Evolutionary conservation across 331 rosid species (phyloP).

Genomic region (Acacia concinna): DNA sequence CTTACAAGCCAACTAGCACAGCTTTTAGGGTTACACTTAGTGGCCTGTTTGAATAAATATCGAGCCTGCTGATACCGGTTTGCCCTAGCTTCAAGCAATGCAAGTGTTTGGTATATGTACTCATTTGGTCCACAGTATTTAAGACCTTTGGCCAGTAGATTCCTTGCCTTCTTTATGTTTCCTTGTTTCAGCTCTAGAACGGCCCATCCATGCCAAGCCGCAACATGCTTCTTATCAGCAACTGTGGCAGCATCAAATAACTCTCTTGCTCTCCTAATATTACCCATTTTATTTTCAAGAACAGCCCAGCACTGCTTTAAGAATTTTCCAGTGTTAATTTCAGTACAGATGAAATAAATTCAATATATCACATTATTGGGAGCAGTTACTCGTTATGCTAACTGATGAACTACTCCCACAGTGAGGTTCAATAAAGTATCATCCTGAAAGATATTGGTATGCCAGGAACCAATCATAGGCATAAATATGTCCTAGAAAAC

Average conservation of each 20-base stretch:
- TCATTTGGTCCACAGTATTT: constrained; percentile 80
- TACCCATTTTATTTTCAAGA: constrained; percentile 80
- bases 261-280: constrained; percentile 78
- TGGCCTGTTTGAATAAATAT: constrained; percentile 80
- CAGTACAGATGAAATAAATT: background rate
- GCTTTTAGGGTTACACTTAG: constrained; percentile 83
- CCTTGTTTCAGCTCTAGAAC: constrained; percentile 88
- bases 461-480: constrained; percentile 10
- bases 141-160: constrained; percentile 80
- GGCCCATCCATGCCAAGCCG: constrained; percentile 99
- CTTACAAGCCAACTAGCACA: constrained; percentile 99
- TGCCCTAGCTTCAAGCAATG: constrained; percentile 82
- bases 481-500: background rate
- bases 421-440: constrained; percentile 3
- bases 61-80: constrained; percentile 84
- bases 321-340: background rate
- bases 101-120: constrained; percentile 89
- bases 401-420: constrained; percentile 14
- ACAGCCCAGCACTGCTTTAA: constrained; percentile 90
- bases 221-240: constrained; percentile 86
- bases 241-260: constrained; percentile 93
- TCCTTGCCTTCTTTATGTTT: constrained; percentile 78
- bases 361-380: constrained; percentile 2
- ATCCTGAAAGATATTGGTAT: constrained; percentile 10
- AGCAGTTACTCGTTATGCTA: constrained; percentile 18